Conservation (phyloP, 1,284 basidiomycete genomes). For the Xerocomus alliaceus region DNA sequence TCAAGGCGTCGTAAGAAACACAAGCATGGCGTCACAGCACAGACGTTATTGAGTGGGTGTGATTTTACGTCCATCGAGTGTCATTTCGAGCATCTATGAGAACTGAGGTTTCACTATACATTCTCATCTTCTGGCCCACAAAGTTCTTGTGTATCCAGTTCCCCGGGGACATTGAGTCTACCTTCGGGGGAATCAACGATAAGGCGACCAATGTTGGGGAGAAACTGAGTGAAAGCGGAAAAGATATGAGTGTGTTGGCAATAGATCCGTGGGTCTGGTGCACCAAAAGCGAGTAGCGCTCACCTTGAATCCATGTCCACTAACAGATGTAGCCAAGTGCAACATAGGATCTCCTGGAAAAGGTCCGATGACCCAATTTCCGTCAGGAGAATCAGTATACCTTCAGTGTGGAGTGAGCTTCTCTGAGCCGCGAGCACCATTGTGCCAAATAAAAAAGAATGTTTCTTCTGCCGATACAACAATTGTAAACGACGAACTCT, state of each 20-base stretch:
- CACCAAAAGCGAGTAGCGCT: constrained; percentile 3
- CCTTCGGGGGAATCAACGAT: constrained; percentile 76
- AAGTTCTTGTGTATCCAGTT: constrained; percentile 56
- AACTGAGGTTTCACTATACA: constrained; percentile 34
- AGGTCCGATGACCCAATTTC: constrained; percentile 80
- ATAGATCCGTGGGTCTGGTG: not conserved
- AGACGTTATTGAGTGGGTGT: no score
- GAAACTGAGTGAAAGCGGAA: constrained; percentile 59
- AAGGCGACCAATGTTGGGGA: constrained; percentile 81
- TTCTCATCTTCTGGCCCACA: constrained; percentile 53
- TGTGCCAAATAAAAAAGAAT: no score
- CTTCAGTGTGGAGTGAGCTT: constrained; percentile 42
- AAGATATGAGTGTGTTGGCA: not conserved
- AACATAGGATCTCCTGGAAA: constrained; percentile 64
- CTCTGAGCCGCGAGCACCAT: no score
- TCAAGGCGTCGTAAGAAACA: no score
- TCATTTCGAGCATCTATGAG: not conserved
- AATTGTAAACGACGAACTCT: no score
- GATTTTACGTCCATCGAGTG: not conserved
- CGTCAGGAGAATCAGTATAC: constrained; percentile 81
- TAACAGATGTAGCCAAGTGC: constrained; percentile 77
- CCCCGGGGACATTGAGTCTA: constrained; percentile 48
- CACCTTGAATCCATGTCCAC: constrained; percentile 86
- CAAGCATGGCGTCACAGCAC: no score
- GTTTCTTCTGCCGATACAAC: no score